These are phyloP conservation scores for Suillus hirtellus DNA, from an alignment of 768 basidiomycete genomes.

Conservation along the genomic window DNA sequence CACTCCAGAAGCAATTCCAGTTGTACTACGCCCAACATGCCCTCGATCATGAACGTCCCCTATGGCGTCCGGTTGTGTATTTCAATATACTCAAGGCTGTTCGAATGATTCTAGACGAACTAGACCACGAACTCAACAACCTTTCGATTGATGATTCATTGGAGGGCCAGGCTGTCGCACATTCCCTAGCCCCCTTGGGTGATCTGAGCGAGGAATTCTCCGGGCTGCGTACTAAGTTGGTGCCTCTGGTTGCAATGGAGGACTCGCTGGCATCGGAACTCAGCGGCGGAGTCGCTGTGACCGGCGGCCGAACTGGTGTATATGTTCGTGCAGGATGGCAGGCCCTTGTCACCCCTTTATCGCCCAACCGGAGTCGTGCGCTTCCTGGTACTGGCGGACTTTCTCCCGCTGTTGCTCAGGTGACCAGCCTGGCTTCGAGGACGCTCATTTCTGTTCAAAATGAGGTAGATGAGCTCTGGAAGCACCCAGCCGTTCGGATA, in stretches of 20 bases:
- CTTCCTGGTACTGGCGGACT: conserved; percentile 35
- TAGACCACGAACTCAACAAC: conserved; percentile 57
- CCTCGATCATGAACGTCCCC: conserved; percentile 68
- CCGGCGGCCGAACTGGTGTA: conserved; percentile 60
- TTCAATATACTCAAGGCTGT: conserved; percentile 83
- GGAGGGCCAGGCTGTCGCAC: conserved; percentile 33
- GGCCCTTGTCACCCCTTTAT: conserved; percentile 46
- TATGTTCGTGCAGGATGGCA: conserved; percentile 78
- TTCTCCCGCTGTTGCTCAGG: conserved; percentile 36
- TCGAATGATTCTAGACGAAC: conserved; percentile 69
- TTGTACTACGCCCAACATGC: conserved; percentile 72
- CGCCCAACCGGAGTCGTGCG: conserved; percentile 43
- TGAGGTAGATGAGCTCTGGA: conserved; percentile 67
- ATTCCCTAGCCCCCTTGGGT: conserved; percentile 33
- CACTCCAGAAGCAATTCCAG: conserved; percentile 84
- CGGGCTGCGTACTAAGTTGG: conserved; percentile 52
- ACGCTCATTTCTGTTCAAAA: conserved; percentile 49
- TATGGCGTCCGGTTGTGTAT: conserved; percentile 80
- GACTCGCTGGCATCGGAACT: conserved; percentile 68
- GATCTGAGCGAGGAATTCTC: conserved; percentile 47
- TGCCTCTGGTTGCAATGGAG: conserved; percentile 67
- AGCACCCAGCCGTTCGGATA: conserved; percentile 61
- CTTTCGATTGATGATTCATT: conserved; percentile 27
- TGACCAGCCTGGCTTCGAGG: conserved; percentile 55
- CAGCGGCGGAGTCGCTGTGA: conserved; percentile 60